These are phyloP conservation scores for Diaporthe nobilis DNA, from an alignment of 2,329 filamentous ascomycete species.

Conservation along the genomic window DNA sequence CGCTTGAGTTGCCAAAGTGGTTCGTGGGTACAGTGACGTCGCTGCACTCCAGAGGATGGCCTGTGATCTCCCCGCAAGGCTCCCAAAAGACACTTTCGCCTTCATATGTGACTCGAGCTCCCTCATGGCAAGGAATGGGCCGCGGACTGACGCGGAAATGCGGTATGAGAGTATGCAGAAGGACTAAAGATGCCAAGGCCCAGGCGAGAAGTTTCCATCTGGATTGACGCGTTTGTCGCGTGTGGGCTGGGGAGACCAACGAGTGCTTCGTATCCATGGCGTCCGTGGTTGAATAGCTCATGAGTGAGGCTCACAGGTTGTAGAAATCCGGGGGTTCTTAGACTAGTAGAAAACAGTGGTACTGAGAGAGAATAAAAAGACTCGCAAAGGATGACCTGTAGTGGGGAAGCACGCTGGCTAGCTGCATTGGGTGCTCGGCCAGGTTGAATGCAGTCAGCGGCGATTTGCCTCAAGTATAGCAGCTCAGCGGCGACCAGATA, in stretches of 20 bases:
- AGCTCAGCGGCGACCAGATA: not conserved
- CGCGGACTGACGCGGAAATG: not conserved
- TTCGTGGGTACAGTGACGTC: slow-evolving; percentile 60
- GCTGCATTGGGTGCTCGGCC: not conserved
- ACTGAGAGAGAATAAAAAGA: too few relatives aligned
- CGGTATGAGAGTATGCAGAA: not conserved
- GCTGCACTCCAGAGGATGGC: slow-evolving; percentile 57
- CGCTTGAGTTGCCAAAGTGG: slow-evolving; percentile 55
- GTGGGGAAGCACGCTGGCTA: not conserved
- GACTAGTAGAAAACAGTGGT: too few relatives aligned
- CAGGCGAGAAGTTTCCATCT: not conserved
- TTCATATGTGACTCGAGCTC: slow-evolving; percentile 42
- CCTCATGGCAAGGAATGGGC: not conserved
- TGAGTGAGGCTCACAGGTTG: too few relatives aligned
- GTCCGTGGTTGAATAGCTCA: not conserved
- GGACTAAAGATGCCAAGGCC: not conserved
- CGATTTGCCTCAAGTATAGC: not conserved
- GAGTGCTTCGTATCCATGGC: not conserved
- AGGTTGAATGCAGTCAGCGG: not conserved
- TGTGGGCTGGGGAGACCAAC: too few relatives aligned
- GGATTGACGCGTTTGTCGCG: too few relatives aligned
- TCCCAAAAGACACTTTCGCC: slow-evolving; percentile 56
- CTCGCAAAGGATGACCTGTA: not conserved
- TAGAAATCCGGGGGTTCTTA: not conserved
- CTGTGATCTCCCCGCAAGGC: slow-evolving; percentile 54